These are phyloP conservation scores for Parsonsia alboflavescens DNA, from an alignment of 257 asterid genomes.

Conservation along the genomic window DNA sequence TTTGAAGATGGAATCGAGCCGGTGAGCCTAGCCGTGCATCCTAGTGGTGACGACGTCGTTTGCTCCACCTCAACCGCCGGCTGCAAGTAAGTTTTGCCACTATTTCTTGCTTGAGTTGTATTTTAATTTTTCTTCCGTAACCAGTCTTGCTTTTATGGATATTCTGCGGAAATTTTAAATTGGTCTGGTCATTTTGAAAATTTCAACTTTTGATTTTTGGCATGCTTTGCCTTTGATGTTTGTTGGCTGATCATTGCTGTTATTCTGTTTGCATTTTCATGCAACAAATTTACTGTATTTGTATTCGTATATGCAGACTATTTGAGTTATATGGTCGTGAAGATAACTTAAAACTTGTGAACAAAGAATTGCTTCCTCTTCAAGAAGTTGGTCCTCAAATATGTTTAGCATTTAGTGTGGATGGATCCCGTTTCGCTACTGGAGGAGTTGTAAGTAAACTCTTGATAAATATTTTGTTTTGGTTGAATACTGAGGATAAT, in stretches of 20 bases:
- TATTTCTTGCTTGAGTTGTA: neutral
- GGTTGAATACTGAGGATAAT: neutral
- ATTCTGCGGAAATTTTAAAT: neutral
- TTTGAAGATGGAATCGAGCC: conserved; percentile 71
- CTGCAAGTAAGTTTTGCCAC: conserved; percentile 65
- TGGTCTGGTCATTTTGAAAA: neutral
- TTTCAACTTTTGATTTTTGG: neutral
- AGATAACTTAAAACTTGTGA: conserved; percentile 42
- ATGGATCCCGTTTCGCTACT: conserved; percentile 84
- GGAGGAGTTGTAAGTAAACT: conserved; percentile 81
- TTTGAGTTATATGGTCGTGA: conserved; percentile 56
- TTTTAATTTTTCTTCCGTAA: conserved; percentile 4
- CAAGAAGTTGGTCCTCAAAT: conserved; percentile 68
- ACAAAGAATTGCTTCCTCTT: conserved; percentile 59
- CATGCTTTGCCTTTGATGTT: neutral
- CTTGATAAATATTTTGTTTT: conserved; percentile 11
- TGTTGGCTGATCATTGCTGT: neutral
- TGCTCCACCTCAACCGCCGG: conserved; percentile 85
- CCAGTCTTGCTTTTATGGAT: neutral
- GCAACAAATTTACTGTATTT: too few relatives aligned
- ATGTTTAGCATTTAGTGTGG: conserved; percentile 86
- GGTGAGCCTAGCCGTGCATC: conserved; percentile 68
- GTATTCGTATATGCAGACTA: conserved; percentile 40
- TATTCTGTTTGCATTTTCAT: neutral
- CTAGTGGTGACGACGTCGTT: conserved; percentile 73